Evolutionary conservation across 371 early-diverging fungal species (phyloP).

Genomic region (Basidiobolus heterosporus): DNA sequence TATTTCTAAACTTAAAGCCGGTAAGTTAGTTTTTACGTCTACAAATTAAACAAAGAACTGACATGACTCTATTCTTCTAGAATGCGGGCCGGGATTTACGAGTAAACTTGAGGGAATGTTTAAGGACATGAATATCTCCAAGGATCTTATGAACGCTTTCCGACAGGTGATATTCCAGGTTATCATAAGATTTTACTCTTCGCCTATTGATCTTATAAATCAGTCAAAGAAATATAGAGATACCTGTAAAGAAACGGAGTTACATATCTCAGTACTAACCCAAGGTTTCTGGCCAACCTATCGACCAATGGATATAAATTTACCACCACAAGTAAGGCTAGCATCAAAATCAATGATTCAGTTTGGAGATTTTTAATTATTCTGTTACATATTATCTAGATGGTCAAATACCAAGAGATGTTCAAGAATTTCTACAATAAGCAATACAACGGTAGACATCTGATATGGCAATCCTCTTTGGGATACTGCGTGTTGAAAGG

Average conservation of each 20-base stretch:
- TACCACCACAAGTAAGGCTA: conserved; percentile 45
- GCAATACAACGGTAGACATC: conserved; percentile 55
- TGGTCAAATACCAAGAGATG: conserved; percentile 35
- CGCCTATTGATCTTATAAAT: too few relatives aligned
- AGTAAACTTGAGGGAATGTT: conserved; percentile 86
- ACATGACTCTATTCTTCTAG: conserved; percentile 12
- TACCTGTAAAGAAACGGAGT: conserved; percentile 12
- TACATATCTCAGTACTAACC: conserved; percentile 66
- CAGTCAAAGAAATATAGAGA: too few relatives aligned
- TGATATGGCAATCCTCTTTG: conserved; percentile 72
- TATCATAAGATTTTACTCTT: too few relatives aligned
- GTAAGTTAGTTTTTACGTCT: too few relatives aligned
- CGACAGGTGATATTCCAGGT: conserved; percentile 2
- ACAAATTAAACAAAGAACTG: too few relatives aligned
- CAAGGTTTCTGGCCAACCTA: conserved; percentile 83
- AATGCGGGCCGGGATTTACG: conserved; percentile 81
- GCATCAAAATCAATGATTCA: too few relatives aligned
- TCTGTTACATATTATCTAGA: conserved; percentile 15
- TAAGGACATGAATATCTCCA: conserved; percentile 67
- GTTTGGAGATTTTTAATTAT: too few relatives aligned
- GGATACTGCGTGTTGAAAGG: conserved; percentile 60
- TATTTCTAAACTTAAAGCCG: conserved; percentile 53
- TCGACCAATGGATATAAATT: conserved; percentile 34
- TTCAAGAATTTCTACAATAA: conserved; percentile 58
- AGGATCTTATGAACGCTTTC: conserved; percentile 40